A percentile compares a stretch with the other conserved stretches of the same genome.
Evolutionary conservation across 768 basidiomycete genomes (phyloP).

Genomic region (Russula griseocarnosa): DNA sequence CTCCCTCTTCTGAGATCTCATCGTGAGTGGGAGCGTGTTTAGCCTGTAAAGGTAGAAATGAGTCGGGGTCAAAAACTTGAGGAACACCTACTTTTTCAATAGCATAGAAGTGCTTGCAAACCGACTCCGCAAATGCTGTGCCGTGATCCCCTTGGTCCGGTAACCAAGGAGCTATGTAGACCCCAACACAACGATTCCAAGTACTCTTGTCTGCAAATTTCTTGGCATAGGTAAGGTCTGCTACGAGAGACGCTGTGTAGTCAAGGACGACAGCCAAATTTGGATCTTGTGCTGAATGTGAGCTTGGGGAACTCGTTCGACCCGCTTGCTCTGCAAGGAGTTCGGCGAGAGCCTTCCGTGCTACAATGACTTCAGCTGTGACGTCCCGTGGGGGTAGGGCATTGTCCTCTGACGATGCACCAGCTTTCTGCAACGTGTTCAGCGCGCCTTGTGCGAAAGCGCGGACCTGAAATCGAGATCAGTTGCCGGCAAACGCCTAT

Average conservation of each 20-base stretch:
- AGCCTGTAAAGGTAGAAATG: constrained; percentile 40
- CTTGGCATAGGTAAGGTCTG: constrained; percentile 66
- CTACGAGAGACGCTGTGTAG: constrained; percentile 70
- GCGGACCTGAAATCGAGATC: constrained; percentile 53
- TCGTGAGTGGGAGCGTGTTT: constrained; percentile 47
- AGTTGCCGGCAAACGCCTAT: constrained; percentile 4
- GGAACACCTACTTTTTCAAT: constrained; percentile 55
- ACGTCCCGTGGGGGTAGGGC: constrained; percentile 71
- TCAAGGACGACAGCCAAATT: constrained; percentile 58
- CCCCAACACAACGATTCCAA: constrained; percentile 70
- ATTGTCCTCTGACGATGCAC: constrained; percentile 70
- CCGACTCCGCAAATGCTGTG: constrained; percentile 53
- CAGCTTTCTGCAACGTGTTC: constrained; percentile 73
- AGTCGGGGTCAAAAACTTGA: constrained; percentile 11
- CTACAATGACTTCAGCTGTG: constrained; percentile 55
- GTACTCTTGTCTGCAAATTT: constrained; percentile 49
- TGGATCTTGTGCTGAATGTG: constrained; percentile 49
- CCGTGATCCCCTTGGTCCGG: constrained; percentile 42
- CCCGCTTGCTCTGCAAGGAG: constrained; percentile 52
- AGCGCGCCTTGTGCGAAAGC: constrained; percentile 87
- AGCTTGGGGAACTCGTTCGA: constrained; percentile 42
- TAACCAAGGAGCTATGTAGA: constrained; percentile 73
- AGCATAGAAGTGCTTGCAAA: constrained; percentile 69
- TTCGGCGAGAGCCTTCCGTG: constrained; percentile 52
- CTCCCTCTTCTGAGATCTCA: constrained; percentile 64